Percentiles rank a stretch among this genome's conserved stretches.
Evolutionary conservation across 2,329 filamentous ascomycete species (phyloP).

Genomic region (Setomelanomma holmii): DNA sequence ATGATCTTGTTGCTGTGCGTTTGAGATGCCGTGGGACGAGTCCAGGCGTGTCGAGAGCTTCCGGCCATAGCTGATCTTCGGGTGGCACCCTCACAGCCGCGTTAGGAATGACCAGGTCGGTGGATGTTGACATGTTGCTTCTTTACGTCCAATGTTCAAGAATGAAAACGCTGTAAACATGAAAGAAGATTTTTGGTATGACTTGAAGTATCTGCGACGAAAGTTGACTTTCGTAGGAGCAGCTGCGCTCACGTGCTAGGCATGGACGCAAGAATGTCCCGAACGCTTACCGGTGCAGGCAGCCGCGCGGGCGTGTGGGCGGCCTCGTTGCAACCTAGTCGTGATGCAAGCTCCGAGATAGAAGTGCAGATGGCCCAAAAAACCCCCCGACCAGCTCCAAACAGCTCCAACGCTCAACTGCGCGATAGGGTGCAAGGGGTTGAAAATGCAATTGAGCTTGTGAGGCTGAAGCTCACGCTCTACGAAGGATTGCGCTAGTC

Average conservation of each 20-base stretch:
- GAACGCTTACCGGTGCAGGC: background rate
- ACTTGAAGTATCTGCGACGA: no score
- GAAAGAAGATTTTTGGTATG: background rate
- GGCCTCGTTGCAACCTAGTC: background rate
- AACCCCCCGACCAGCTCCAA: no score
- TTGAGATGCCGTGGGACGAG: constrained; percentile 33
- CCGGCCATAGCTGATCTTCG: constrained; percentile 24
- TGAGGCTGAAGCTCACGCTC: background rate
- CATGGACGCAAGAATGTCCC: background rate
- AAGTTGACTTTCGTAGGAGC: no score
- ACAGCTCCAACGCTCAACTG: background rate
- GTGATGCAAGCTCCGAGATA: no score
- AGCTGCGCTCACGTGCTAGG: background rate
- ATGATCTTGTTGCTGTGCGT: constrained; percentile 17
- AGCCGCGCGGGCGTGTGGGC: background rate
- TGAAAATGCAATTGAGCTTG: no score
- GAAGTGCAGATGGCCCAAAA: background rate
- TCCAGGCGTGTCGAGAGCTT: constrained; percentile 33
- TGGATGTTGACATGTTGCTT: background rate
- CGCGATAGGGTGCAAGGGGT: no score
- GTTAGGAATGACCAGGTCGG: background rate
- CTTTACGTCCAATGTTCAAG: no score
- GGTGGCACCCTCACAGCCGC: background rate
- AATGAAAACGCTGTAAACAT: background rate
- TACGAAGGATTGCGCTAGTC: background rate